These are phyloP conservation scores for Cladosporium sp. DNA, from an alignment of 2,329 filamentous ascomycete species.

Conservation along the genomic window DNA sequence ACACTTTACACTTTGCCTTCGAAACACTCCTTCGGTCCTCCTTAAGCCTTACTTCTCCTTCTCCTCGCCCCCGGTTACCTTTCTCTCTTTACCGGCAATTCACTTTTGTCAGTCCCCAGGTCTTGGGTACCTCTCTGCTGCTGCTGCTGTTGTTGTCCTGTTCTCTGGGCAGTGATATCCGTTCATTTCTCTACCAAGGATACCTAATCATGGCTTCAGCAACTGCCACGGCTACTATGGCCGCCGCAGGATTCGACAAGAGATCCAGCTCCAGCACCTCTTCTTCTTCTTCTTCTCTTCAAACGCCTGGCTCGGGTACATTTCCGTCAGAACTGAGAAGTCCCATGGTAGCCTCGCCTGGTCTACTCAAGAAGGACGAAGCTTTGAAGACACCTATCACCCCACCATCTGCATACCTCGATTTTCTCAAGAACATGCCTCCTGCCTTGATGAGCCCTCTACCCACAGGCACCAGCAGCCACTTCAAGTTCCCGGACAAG, in stretches of 20 bases:
- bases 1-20: neutral
- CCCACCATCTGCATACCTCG: conserved; percentile 81
- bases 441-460: conserved; percentile 65
- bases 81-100: conserved; percentile 7
- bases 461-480: conserved; percentile 52
- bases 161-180: neutral
- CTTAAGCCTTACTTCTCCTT: conserved; percentile 11
- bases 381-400: conserved; percentile 79
- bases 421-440: conserved; percentile 82
- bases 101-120: conserved; percentile 2
- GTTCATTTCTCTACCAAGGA: neutral
- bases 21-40: conserved; percentile 7
- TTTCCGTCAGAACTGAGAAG: conserved; percentile 54
- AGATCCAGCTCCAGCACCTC: conserved; percentile 29
- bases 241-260: conserved; percentile 35
- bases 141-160: neutral
- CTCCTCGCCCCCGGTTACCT: conserved; percentile 8
- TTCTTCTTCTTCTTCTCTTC: conserved; percentile 32
- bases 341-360: conserved; percentile 58
- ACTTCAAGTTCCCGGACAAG: conserved; percentile 44
- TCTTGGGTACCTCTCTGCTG: conserved; percentile 5
- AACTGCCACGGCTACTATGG: conserved; percentile 28
- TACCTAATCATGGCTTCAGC: conserved; percentile 8
- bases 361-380: conserved; percentile 64
- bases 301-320: conserved; percentile 58